Conservation (phyloP, 768 basidiomycete genomes). For the Chalciporus chontae region DNA sequence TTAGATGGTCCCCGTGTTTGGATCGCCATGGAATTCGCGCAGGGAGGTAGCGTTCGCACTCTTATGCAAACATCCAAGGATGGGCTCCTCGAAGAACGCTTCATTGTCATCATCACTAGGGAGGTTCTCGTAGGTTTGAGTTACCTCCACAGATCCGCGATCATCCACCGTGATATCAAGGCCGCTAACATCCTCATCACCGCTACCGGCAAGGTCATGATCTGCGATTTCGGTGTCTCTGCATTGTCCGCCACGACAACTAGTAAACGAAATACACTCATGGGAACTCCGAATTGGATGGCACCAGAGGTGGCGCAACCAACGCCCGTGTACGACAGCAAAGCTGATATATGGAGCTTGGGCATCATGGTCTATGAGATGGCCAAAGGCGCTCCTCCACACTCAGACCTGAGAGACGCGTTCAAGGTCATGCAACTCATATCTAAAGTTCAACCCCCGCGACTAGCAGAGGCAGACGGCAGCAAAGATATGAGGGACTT, state of each 20-base stretch:
- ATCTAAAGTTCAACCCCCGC: constrained; percentile 78
- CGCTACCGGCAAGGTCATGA: constrained; percentile 83
- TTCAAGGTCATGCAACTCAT: constrained; percentile 88
- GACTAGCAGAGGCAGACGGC: constrained; percentile 72
- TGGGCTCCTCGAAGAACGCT: constrained; percentile 82
- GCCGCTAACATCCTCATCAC: constrained; percentile 95
- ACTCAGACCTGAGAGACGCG: constrained; percentile 79
- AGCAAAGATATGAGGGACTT: constrained; percentile 88
- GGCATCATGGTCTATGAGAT: constrained; percentile 97
- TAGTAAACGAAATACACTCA: constrained; percentile 93
- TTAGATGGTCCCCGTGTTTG: constrained; percentile 94
- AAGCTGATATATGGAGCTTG: constrained; percentile 97
- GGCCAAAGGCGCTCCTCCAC: constrained; percentile 93
- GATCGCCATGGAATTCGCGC: constrained; percentile 98
- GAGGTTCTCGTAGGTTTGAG: constrained; percentile 84
- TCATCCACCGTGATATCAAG: constrained; percentile 98
- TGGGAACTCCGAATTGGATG: constrained; percentile 99
- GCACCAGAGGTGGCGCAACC: constrained; percentile 94
- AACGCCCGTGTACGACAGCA: constrained; percentile 90
- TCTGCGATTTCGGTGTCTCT: constrained; percentile 98
- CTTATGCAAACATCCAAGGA: constrained; percentile 85
- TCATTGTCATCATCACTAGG: constrained; percentile 80
- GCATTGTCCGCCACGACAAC: constrained; percentile 80
- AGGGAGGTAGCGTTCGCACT: constrained; percentile 90
- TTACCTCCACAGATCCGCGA: constrained; percentile 89